Evolutionary conservation across 2,329 filamentous ascomycete genomes (phyloP).

Genomic region (Penicillium hesseltinei): DNA sequence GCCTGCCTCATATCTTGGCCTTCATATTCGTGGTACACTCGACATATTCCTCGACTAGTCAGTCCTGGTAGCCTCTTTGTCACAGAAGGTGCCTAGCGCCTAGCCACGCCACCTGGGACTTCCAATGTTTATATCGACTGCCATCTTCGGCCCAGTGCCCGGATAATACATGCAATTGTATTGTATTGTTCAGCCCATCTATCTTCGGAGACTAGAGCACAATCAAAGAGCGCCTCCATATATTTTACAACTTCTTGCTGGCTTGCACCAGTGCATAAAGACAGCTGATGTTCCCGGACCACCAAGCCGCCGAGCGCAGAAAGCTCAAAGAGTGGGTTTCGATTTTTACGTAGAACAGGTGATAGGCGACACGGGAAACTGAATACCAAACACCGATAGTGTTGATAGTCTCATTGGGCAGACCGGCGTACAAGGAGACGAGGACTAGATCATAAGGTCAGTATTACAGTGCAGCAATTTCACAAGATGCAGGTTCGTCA

Average conservation of each 20-base stretch:
- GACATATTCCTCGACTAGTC: not conserved
- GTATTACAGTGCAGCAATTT: not conserved
- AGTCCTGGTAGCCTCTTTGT: not conserved
- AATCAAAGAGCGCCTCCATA: not conserved
- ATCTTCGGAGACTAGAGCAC: not conserved
- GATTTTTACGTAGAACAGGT: constrained; percentile 34
- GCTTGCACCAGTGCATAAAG: constrained; percentile 39
- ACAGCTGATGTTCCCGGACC: constrained; percentile 40
- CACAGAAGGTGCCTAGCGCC: not conserved
- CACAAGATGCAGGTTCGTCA: not conserved
- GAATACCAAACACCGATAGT: constrained; percentile 38
- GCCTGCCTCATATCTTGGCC: not conserved
- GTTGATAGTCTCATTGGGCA: constrained; percentile 39
- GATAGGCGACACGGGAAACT: constrained; percentile 35
- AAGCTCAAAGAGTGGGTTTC: constrained; percentile 31
- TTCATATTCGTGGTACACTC: not conserved
- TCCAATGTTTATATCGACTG: not conserved
- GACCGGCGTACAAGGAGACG: constrained; percentile 35
- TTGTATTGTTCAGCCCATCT: not conserved
- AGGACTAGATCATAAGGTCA: constrained; percentile 25
- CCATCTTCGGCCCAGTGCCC: not conserved
- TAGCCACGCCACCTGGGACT: not conserved
- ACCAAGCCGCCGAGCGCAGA: constrained; percentile 40
- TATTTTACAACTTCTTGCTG: constrained; percentile 29
- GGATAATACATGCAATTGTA: not conserved